Percentiles rank a stretch among this genome's conserved stretches.
These are phyloP conservation scores for Fusarium pseudonygamai DNA, from an alignment of 2,329 filamentous ascomycete species.

Conservation along the genomic window DNA sequence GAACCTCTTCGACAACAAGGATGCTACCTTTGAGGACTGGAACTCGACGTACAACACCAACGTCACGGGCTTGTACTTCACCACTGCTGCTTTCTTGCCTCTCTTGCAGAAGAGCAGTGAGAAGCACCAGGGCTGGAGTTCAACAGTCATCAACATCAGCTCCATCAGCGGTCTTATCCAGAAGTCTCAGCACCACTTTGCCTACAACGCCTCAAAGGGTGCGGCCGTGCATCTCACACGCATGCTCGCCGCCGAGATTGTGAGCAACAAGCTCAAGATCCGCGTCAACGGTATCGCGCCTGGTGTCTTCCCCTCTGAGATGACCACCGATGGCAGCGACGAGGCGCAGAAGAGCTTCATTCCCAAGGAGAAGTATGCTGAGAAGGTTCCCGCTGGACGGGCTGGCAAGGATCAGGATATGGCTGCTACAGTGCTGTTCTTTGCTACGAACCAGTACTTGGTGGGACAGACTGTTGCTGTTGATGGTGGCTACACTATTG, in stretches of 20 bases:
- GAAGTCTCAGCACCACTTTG: conserved; percentile 70
- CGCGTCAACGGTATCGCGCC: conserved; percentile 80
- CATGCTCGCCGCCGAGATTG: conserved; percentile 70
- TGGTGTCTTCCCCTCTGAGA: conserved; percentile 76
- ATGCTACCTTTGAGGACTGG: conserved; percentile 73
- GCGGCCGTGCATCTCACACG: conserved; percentile 71
- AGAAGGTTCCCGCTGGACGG: conserved; percentile 70
- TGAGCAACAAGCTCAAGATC: conserved; percentile 66
- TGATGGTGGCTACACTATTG: conserved; percentile 56
- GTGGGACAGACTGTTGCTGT: conserved; percentile 56
- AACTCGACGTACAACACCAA: conserved; percentile 77
- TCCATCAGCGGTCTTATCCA: conserved; percentile 73
- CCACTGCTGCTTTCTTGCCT: conserved; percentile 69
- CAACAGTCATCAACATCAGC: conserved; percentile 74
- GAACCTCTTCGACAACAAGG: conserved; percentile 73
- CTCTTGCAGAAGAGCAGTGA: conserved; percentile 64
- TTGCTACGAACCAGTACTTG: conserved; percentile 55
- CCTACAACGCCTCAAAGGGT: conserved; percentile 72
- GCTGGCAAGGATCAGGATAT: conserved; percentile 78
- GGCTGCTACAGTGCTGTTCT: conserved; percentile 71
- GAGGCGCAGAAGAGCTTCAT: conserved; percentile 67
- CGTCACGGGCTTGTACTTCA: conserved; percentile 74
- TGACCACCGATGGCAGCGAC: conserved; percentile 65
- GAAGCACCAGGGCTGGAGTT: conserved; percentile 58
- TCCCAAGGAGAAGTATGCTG: conserved; percentile 64